Percentiles rank a stretch among this genome's conserved stretches.
These are phyloP conservation scores for Chenopodium suecicum DNA, from an alignment of 148 eudicot genomes.

Conservation along the genomic window DNA sequence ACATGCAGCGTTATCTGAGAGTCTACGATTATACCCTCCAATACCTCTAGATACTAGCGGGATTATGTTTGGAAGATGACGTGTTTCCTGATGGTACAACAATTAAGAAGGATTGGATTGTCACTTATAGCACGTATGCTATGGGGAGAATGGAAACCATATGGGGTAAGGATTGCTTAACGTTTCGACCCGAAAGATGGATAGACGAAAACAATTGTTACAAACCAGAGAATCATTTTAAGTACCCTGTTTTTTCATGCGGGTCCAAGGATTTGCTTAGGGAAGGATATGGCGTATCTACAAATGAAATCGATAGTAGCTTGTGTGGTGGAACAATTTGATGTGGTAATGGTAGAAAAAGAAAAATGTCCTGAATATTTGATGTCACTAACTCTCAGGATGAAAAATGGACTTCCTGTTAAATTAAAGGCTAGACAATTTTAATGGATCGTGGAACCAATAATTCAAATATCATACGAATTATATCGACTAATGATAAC, in stretches of 20 bases:
- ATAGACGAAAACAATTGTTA: slow-evolving; percentile 42
- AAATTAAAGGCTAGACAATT: slow-evolving; percentile 22
- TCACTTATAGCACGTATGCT: slow-evolving; percentile 43
- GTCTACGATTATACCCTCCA: slow-evolving; percentile 60
- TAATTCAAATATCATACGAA: no score
- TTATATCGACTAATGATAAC: no score
- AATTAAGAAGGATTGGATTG: slow-evolving; percentile 46
- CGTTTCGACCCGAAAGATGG: slow-evolving; percentile 74
- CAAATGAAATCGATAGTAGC: slow-evolving; percentile 45
- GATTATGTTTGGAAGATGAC: slow-evolving; percentile 27
- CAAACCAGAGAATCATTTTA: slow-evolving; percentile 51
- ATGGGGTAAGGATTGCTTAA: slow-evolving; percentile 67
- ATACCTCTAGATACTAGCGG: slow-evolving; percentile 57
- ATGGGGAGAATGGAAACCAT: slow-evolving; percentile 77
- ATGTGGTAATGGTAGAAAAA: slow-evolving; percentile 27
- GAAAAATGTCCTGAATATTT: slow-evolving; percentile 28
- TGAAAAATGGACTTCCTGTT: slow-evolving; percentile 36
- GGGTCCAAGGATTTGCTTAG: slow-evolving; percentile 40
- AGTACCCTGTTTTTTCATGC: slow-evolving; percentile 38
- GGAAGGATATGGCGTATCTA: slow-evolving; percentile 39
- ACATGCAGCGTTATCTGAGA: slow-evolving; percentile 58
- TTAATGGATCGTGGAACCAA: background rate
- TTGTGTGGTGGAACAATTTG: slow-evolving; percentile 36
- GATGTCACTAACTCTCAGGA: slow-evolving; percentile 38
- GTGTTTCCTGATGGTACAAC: slow-evolving; percentile 53